These are phyloP conservation scores for Phytophthora agathidicida DNA, from an alignment of 352 stramenopile genomes.

Conservation along the genomic window DNA sequence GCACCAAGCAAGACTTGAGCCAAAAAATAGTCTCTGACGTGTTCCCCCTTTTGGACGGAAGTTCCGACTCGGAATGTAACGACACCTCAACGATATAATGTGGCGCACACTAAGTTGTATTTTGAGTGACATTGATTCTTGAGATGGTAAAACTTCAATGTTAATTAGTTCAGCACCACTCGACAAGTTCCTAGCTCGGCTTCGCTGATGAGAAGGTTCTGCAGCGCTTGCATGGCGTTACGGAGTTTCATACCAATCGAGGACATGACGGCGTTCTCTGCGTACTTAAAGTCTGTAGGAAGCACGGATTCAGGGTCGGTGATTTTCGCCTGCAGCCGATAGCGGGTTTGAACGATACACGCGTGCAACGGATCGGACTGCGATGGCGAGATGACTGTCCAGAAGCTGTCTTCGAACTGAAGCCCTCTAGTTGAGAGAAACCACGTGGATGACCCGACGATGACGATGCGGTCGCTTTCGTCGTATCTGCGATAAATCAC, in stretches of 20 bases:
- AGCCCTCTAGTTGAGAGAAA: slow-evolving; percentile 14
- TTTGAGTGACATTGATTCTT: too few species aligned
- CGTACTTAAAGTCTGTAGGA: slow-evolving; percentile 5
- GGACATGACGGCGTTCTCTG: slow-evolving; percentile 3
- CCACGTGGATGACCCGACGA: slow-evolving; percentile 13
- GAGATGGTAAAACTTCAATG: too few species aligned
- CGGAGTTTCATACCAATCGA: slow-evolving; percentile 12
- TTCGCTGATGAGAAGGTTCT: slow-evolving; percentile 1
- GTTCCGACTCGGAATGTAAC: slow-evolving; percentile 19
- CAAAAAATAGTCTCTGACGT: slow-evolving; percentile 1
- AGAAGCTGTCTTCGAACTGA: slow-evolving; percentile 24
- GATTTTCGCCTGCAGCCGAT: slow-evolving; percentile 14
- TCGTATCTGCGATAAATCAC: slow-evolving; percentile 24
- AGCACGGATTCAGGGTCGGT: background rate
- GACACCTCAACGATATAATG: slow-evolving; percentile 1
- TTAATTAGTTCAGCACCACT: too few species aligned
- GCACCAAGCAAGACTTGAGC: too few species aligned
- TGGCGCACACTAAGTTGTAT: slow-evolving; percentile 3
- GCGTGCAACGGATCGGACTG: slow-evolving; percentile 7
- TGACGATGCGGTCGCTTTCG: slow-evolving; percentile 16
- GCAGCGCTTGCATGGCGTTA: slow-evolving; percentile 13
- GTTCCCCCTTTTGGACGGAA: slow-evolving; percentile 15
- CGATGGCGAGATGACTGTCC: slow-evolving; percentile 20
- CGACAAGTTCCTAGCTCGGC: too few species aligned
- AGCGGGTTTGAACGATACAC: slow-evolving; percentile 17